phyloP scores from a whole-genome alignment of 495 filamentous ascomycete genomes.

The Melanomma pulvis-pyrius region DNA sequence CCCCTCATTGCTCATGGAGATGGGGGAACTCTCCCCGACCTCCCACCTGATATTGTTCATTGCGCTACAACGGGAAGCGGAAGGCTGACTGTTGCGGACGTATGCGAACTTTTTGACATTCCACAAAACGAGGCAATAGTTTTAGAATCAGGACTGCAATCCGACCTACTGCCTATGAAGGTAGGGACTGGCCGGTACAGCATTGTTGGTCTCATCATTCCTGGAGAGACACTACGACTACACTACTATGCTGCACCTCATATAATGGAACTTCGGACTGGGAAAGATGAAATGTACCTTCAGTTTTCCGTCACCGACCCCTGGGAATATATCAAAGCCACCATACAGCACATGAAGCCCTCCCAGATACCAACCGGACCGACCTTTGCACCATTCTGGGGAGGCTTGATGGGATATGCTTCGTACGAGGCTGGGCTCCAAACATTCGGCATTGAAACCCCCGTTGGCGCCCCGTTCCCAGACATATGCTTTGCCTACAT shows the following conservation, averaged over 20 bases:
- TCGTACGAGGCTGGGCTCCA: conserved; percentile 84
- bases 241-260: conserved; percentile 53
- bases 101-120: conserved; percentile 44
- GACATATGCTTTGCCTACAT: conserved; percentile 80
- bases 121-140: conserved; percentile 21
- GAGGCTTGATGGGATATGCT: conserved; percentile 86
- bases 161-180: conserved; percentile 50
- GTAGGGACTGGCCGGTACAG: conserved; percentile 63
- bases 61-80: conserved; percentile 32
- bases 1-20: conserved; percentile 19
- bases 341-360: conserved; percentile 41
- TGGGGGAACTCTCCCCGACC: background rate
- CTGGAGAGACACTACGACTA: conserved; percentile 54
- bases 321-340: conserved; percentile 29
- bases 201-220: conserved; percentile 64
- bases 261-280: conserved; percentile 40
- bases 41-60: conserved; percentile 23
- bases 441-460: conserved; percentile 54
- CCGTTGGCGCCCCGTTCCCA: conserved; percentile 44
- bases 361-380: conserved; percentile 22
- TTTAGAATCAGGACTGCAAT: conserved; percentile 32
- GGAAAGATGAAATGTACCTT: conserved; percentile 35
- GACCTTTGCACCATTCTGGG: conserved; percentile 69
- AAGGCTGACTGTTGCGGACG: conserved; percentile 22
- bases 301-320: conserved; percentile 6